Conservation (phyloP, 345 rosid genomes). For the Pistacia atlantica region DNA sequence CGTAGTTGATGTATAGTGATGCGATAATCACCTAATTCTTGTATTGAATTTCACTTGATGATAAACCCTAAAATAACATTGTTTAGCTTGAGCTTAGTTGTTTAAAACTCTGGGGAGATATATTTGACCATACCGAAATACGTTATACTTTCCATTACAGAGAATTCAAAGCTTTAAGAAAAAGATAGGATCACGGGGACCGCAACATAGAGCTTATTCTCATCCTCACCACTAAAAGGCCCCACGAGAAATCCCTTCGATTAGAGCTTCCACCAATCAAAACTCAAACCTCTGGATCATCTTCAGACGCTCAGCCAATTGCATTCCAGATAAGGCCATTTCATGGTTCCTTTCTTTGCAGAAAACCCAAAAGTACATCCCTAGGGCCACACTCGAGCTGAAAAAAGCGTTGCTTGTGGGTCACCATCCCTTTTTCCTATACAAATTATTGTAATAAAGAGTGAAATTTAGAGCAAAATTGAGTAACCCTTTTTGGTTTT, state of each 20-base stretch:
- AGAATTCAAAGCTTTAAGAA: neutral
- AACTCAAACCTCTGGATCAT: constrained; percentile 45
- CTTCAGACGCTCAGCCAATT: constrained; percentile 51
- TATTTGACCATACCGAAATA: neutral
- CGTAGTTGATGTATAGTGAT: too few species aligned
- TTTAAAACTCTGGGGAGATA: neutral
- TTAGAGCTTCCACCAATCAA: constrained; percentile 50
- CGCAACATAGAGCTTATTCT: constrained; percentile 8
- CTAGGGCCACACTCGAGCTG: constrained; percentile 18
- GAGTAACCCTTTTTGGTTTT: neutral
- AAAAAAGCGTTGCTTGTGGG: constrained; percentile 31
- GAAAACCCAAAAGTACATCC: constrained; percentile 34
- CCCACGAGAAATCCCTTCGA: constrained; percentile 58
- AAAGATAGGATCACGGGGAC: constrained; percentile 13
- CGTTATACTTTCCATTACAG: neutral
- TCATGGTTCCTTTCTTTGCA: constrained; percentile 20
- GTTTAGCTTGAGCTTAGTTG: neutral
- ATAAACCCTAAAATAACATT: too few species aligned
- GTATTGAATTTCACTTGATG: too few species aligned
- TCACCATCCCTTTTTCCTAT: neutral
- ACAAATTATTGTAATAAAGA: constrained; percentile 11
- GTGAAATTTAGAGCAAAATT: too few species aligned
- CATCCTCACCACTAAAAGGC: neutral
- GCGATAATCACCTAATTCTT: neutral
- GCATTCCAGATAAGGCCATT: constrained; percentile 65